Conservation (phyloP, 495 filamentous ascomycete genomes). For the Neurospora sp. region DNA sequence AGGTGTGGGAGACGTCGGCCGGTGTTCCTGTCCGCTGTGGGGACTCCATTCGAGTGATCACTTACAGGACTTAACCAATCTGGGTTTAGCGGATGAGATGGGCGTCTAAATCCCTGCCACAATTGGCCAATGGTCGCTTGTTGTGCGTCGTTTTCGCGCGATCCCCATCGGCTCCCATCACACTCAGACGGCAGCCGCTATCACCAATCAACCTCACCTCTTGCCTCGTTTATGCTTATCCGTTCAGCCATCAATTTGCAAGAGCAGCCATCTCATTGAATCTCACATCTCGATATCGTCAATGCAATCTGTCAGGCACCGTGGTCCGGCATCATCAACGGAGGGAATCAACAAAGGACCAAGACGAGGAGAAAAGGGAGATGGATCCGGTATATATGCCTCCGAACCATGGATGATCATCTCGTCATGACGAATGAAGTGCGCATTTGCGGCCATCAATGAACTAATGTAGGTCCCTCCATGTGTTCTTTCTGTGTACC, state of each 20-base stretch:
- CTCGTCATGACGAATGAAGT: background rate
- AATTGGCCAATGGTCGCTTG: constrained; percentile 25
- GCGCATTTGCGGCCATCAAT: background rate
- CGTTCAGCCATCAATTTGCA: background rate
- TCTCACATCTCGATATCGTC: background rate
- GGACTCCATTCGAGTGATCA: constrained; percentile 21
- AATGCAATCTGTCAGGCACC: background rate
- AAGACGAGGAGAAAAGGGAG: background rate
- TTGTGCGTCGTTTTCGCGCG: constrained; percentile 9
- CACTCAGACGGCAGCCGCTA: constrained; percentile 5
- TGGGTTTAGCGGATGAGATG: constrained; percentile 11
- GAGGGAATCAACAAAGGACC: background rate
- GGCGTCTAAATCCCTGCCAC: constrained; percentile 35
- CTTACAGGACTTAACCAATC: constrained; percentile 9
- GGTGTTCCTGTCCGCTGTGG: constrained; percentile 8
- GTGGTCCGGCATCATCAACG: background rate
- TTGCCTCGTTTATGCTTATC: background rate
- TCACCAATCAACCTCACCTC: background rate
- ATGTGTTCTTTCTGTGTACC: background rate
- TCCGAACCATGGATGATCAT: background rate
- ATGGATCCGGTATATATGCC: background rate
- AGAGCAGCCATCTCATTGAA: background rate
- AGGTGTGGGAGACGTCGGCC: background rate
- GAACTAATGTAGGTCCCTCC: background rate
- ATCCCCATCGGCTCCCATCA: constrained; percentile 16